Conservation (phyloP, 345 rosid genomes). For the Salix viminalis region DNA sequence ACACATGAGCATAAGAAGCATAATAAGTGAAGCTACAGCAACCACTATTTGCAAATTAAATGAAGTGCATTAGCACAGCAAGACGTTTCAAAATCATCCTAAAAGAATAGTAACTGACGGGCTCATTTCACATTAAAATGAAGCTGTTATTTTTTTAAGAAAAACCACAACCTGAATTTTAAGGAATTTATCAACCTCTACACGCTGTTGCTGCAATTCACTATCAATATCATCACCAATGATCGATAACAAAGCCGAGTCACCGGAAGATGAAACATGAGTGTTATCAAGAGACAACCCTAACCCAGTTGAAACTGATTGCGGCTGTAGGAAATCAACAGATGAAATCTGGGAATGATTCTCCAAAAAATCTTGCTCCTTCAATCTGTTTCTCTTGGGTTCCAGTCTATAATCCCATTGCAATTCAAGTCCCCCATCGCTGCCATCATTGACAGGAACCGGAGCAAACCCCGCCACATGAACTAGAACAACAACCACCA, state of each 20-base stretch:
- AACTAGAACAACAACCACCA: slow-evolving; percentile 37
- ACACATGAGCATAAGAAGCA: background rate
- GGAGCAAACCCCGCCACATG: slow-evolving; percentile 81
- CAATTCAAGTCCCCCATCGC: slow-evolving; percentile 49
- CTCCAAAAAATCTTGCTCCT: slow-evolving; percentile 68
- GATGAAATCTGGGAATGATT: slow-evolving; percentile 74
- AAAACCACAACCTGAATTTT: slow-evolving; percentile 54
- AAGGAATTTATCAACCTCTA: slow-evolving; percentile 68
- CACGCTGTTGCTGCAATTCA: slow-evolving; percentile 62
- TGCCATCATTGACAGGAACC: slow-evolving; percentile 41
- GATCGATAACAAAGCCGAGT: slow-evolving; percentile 56
- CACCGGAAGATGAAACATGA: slow-evolving; percentile 51
- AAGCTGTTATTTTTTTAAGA: slow-evolving; percentile 4
- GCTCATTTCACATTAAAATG: background rate
- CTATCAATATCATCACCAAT: slow-evolving; percentile 60
- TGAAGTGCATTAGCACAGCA: background rate
- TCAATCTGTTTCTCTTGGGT: slow-evolving; percentile 49
- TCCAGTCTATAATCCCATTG: slow-evolving; percentile 60
- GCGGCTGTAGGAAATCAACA: slow-evolving; percentile 59
- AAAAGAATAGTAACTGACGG: background rate
- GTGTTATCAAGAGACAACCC: slow-evolving; percentile 72
- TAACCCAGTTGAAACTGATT: slow-evolving; percentile 78
- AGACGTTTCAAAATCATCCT: background rate
- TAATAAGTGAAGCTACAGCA: background rate
- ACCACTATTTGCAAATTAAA: background rate